phyloP scores from a whole-genome alignment of 2,329 filamentous ascomycete species.

The Aspergillus sp. region DNA sequence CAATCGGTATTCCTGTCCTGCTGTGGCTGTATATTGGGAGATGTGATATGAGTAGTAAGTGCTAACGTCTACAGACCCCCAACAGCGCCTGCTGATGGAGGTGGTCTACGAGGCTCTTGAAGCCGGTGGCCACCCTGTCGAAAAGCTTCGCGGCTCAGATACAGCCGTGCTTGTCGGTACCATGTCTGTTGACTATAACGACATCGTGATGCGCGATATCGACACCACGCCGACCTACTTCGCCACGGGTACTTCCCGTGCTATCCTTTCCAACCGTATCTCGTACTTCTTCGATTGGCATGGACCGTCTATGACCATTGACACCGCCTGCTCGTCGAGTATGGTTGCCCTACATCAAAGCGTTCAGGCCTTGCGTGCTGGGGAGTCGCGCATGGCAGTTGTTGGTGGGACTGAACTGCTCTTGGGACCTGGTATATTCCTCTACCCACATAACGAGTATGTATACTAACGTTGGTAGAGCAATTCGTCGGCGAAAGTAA shows the following conservation, averaged over 20 bases:
- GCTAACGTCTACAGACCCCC: not conserved
- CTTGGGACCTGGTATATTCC: no score
- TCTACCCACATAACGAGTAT: no score
- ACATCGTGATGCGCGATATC: not conserved
- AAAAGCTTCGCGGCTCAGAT: not conserved
- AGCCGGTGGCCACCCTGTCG: not conserved
- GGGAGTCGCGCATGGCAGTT: not conserved
- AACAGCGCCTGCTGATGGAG: not conserved
- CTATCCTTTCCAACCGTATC: not conserved
- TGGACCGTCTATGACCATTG: not conserved
- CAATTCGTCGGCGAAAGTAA: no score
- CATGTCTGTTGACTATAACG: not conserved
- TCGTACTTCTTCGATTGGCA: not conserved
- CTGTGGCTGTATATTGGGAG: no score
- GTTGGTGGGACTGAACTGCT: not conserved
- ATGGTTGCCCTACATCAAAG: not conserved
- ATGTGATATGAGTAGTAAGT: not conserved
- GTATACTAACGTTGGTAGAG: no score
- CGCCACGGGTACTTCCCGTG: not conserved
- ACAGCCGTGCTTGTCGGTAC: not conserved
- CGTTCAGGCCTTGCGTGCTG: not conserved
- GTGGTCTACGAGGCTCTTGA: not conserved
- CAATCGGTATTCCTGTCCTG: no score
- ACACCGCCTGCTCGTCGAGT: not conserved
- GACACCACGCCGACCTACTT: not conserved